Percentiles rank a stretch among this genome's conserved stretches.
phyloP scores from a whole-genome alignment of 2,329 filamentous ascomycete species.

The Chaetomiaceae sp. region DNA sequence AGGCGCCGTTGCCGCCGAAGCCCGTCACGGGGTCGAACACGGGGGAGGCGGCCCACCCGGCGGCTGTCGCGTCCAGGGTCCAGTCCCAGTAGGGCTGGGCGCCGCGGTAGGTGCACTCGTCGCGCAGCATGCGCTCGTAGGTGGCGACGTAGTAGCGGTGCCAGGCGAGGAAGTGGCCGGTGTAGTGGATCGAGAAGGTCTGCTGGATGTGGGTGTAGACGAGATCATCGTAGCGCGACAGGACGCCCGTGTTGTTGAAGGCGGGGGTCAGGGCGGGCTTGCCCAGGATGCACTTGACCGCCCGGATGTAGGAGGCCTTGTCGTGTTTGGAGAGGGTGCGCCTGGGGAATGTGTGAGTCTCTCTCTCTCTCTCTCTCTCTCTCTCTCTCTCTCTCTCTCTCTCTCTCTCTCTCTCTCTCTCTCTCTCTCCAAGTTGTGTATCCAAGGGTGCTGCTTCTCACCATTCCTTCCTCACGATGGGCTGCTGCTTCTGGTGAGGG shows the following conservation, averaged over 20 bases:
- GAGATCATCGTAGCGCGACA: constrained; percentile 35
- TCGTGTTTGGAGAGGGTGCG: constrained; percentile 29
- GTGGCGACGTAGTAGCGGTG: constrained; percentile 36
- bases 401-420: too few species aligned
- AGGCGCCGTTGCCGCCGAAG: constrained; percentile 20
- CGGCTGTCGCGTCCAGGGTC: constrained; percentile 25
- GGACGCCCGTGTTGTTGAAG: constrained; percentile 24
- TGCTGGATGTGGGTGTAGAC: constrained; percentile 35
- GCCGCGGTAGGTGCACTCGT: constrained; percentile 35
- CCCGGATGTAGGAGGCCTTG: constrained; percentile 29
- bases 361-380: too few species aligned
- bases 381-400: too few species aligned
- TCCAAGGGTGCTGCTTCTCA: constrained; percentile 1
- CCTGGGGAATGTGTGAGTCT: constrained; percentile 19
- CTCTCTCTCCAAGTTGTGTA: too few species aligned
- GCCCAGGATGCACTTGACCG: constrained; percentile 30
- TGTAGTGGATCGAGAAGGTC: constrained; percentile 31
- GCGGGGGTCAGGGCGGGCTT: constrained; percentile 28
- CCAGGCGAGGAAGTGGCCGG: constrained; percentile 36
- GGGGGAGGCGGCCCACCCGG: constrained; percentile 11
- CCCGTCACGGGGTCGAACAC: constrained; percentile 21
- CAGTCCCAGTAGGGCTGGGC: constrained; percentile 40
- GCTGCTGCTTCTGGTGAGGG: constrained; percentile 1
- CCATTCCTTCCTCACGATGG: constrained; percentile 18
- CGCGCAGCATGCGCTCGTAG: constrained; percentile 35